Percentiles rank a stretch among this genome's conserved stretches.
These are phyloP conservation scores for Capsella rubella DNA, from an alignment of 441 rosid genomes.

Conservation along the genomic window DNA sequence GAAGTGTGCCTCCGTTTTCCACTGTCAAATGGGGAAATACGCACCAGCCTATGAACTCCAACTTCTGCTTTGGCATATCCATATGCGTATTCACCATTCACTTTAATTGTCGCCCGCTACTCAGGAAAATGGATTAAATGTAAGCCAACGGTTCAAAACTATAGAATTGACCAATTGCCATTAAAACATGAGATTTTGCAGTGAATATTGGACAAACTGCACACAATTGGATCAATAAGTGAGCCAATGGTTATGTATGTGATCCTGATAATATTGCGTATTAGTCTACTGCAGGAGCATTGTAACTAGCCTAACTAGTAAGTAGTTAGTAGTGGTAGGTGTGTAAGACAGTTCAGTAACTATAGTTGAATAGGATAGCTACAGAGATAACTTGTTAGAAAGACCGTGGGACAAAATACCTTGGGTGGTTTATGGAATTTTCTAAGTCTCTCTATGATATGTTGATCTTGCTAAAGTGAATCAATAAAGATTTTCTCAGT, in stretches of 20 bases:
- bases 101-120: slow-evolving; percentile 95
- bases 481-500: neutral
- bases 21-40: slow-evolving; percentile 94
- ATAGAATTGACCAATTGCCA: slow-evolving; percentile 4
- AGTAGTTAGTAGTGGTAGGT: neutral
- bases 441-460: slow-evolving; percentile 14
- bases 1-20: slow-evolving; percentile 94
- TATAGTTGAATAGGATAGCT: neutral
- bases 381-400: neutral
- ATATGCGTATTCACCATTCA: slow-evolving; percentile 89
- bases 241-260: neutral
- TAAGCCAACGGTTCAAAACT: slow-evolving; percentile 7
- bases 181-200: neutral
- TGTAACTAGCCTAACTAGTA: neutral
- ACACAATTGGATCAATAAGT: neutral
- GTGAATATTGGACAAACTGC: neutral
- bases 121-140: slow-evolving; percentile 31
- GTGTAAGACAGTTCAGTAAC: neutral
- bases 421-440: neutral
- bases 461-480: neutral
- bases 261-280: neutral
- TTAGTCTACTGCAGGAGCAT: slow-evolving; percentile 21
- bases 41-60: slow-evolving; percentile 95
- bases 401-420: neutral
- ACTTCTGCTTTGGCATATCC: slow-evolving; percentile 99